Evolutionary conservation across 768 basidiomycete genomes (phyloP), one percentile per base, ranked within the genome.

Genomic region (Gloeostereum incarnatum): DNA sequence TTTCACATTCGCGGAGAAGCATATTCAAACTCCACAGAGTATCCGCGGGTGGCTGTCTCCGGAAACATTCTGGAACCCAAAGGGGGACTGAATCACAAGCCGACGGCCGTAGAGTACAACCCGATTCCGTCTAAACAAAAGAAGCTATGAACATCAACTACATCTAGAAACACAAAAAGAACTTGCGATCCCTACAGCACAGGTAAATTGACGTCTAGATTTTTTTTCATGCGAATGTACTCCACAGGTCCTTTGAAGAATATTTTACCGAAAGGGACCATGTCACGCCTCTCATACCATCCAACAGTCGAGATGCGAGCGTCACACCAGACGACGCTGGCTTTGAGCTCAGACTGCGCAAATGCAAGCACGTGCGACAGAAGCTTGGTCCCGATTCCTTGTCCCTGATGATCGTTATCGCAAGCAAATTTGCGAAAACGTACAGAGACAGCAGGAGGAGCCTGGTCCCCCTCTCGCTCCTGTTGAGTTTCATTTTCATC

Each of bases 381-480:
- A 31, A 78, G 60, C 35, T 49, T 54, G 18, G 70, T 67, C 23
- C 73, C 75, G 42, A 81, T 60, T 18, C 76, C 76, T 43, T 49
- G 63, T 16, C 68, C 62, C 55, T 76, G 77, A 49, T 65, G 62
- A n/a, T 52, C 45, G 22, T 63, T 59, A 31, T 67, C 60, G 54
- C 73, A 80, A 13, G 76, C 71, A 49, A 80, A 81, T 49, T 79
- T 80, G 44, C 75, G 62, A 57, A 79, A 78, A 20, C 73, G 66
- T 16, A 65, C 64, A 23, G 38, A 32, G 48, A 27, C 38, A 39
- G 34, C 31, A 27, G 18, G 40, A 36, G 30, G 18, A 32, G 41
- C n/a, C 32, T 13, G 14, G 27, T 23, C 9, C 10, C 20, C 19
- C 31, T 31, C 16, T 32, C 5, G 19, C 27, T 17, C 23, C 24